Percentiles rank a stretch among this genome's conserved stretches.
Evolutionary conservation across 1,139 yeast species (phyloP).

Genomic region (Suhomyces coccinellae): DNA sequence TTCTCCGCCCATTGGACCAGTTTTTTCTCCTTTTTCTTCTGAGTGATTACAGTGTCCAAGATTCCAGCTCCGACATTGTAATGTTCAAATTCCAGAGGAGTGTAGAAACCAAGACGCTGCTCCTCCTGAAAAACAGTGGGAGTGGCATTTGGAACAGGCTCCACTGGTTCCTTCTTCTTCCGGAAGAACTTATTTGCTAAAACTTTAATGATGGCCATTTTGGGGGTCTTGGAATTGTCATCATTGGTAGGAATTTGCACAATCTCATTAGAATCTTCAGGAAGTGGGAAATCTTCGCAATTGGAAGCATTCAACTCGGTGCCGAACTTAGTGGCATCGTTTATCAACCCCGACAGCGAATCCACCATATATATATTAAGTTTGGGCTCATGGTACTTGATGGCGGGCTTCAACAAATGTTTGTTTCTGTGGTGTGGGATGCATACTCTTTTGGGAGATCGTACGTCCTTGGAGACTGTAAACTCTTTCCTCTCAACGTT

Average conservation of each 20-base stretch:
- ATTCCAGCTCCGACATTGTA: constrained; percentile 2
- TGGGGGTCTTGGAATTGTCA: constrained; percentile 19
- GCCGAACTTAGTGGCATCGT: constrained; percentile 75
- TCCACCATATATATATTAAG: constrained; percentile 58
- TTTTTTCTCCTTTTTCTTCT: not conserved
- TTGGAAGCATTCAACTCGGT: constrained; percentile 70
- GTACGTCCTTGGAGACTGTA: constrained; percentile 13
- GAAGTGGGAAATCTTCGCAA: constrained; percentile 64
- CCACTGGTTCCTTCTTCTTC: not conserved
- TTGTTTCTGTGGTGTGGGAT: constrained; percentile 39
- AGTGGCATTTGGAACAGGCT: not conserved
- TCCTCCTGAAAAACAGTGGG: constrained; percentile 4
- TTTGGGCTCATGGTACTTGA: constrained; percentile 32
- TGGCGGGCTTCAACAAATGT: constrained; percentile 37
- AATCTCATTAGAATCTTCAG: constrained; percentile 57
- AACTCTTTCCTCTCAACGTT: constrained; percentile 22
- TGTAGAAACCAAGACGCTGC: constrained; percentile 32
- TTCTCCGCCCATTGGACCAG: constrained; percentile 15
- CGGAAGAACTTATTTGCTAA: constrained; percentile 24
- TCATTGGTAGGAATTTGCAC: constrained; percentile 68
- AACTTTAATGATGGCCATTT: constrained; percentile 59
- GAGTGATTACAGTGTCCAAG: not conserved
- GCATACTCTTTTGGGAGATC: constrained; percentile 42
- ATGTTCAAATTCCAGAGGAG: constrained; percentile 22
- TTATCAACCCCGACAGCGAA: constrained; percentile 63